Evolutionary conservation across 208 protist species (phyloP).

Genomic region (Leishmania amazonensis): DNA sequence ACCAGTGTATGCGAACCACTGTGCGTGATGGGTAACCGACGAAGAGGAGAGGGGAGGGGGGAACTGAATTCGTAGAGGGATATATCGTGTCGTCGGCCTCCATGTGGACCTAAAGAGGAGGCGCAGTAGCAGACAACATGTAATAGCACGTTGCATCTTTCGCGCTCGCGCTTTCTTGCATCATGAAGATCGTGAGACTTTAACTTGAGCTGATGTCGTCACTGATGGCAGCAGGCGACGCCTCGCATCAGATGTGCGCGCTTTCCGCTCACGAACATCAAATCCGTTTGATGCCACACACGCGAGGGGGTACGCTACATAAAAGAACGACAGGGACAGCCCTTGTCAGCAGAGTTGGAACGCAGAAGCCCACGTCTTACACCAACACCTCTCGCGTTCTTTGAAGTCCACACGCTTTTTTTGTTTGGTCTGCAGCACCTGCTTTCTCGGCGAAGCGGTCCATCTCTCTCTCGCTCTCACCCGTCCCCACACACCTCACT

Average conservation of each 20-base stretch:
- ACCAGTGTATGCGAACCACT: not conserved
- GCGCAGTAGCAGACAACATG: not conserved
- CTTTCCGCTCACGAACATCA: not conserved
- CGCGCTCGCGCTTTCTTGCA: not conserved
- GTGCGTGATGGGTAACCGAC: not conserved
- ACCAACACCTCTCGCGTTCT: not conserved
- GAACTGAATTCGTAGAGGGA: not conserved
- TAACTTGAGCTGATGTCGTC: not conserved
- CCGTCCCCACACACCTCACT: not conserved
- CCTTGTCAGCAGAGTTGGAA: not conserved
- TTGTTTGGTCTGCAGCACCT: not conserved
- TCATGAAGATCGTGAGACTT: not conserved
- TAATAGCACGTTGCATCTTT: not conserved
- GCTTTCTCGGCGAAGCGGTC: not conserved
- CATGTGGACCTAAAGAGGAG: not conserved
- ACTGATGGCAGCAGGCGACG: not conserved
- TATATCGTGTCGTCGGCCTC: not conserved
- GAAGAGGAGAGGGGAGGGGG: not conserved
- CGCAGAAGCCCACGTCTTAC: not conserved
- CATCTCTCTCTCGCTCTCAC: not conserved
- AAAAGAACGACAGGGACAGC: not conserved
- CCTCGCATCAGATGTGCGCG: not conserved
- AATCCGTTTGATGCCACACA: not conserved
- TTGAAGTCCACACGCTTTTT: not conserved
- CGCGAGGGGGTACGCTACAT: not conserved